Conservation (phyloP, 768 basidiomycete species). For the Kwoniella sp. region DNA sequence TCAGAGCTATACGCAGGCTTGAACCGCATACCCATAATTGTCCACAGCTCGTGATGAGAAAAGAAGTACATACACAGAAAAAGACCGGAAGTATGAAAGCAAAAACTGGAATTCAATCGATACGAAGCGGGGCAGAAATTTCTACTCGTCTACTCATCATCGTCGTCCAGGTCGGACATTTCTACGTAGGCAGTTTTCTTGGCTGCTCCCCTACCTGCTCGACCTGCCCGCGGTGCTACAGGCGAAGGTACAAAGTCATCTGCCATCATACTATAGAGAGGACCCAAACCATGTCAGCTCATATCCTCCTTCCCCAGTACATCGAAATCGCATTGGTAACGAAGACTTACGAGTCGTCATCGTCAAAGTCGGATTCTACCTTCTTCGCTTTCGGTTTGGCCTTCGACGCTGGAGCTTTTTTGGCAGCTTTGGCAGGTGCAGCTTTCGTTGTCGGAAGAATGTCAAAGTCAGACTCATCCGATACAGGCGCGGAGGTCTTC, state of each 20-base stretch:
- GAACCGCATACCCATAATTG: background rate
- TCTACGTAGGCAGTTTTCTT: conserved; percentile 48
- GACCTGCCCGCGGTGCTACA: conserved; percentile 25
- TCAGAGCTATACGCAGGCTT: background rate
- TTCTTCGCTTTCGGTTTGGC: conserved; percentile 33
- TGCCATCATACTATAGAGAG: conserved; percentile 29
- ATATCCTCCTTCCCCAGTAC: too few species aligned
- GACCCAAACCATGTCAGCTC: too few species aligned
- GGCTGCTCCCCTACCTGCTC: conserved; percentile 47
- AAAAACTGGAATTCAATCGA: too few species aligned
- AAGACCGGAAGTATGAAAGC: background rate
- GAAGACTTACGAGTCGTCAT: conserved; percentile 29
- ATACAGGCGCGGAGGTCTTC: conserved; percentile 12
- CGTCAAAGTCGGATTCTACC: conserved; percentile 44
- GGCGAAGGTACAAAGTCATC: conserved; percentile 41
- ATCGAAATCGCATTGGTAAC: too few species aligned
- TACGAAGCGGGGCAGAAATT: too few species aligned
- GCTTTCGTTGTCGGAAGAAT: conserved; percentile 7
- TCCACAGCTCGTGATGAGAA: background rate
- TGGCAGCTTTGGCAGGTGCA: conserved; percentile 19
- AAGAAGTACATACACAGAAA: background rate
- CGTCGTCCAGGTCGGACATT: conserved; percentile 42
- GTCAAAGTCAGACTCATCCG: conserved; percentile 19
- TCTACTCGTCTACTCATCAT: conserved; percentile 21
- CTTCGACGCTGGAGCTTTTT: conserved; percentile 26